Evolutionary conservation across 306 rosid species (phyloP), one percentile per base, ranked within the genome.

Genomic region (Fagus sylvatica): DNA sequence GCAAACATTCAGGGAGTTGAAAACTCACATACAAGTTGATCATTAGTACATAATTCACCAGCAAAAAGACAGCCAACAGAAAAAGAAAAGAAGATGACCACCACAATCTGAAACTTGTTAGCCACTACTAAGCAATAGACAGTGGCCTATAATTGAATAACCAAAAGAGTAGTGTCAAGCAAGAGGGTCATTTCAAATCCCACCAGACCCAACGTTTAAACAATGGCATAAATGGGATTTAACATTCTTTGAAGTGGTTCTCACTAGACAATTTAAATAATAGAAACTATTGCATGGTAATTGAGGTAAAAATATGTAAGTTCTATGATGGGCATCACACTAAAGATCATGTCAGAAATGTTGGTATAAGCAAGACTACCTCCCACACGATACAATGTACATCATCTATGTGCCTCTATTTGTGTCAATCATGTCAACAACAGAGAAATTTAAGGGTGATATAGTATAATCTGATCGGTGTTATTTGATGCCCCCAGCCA

Each of bases 1-100:
- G 89, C 89, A 94, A 92, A 89, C 95, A 94, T 92, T 92, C 89
- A 93, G 89, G 96, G 80, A 90, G 93, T 90, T 93, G 96, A 93
- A 93, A 93, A 90, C 93, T 93, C 92, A 89, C 86, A 85, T 85
- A 80, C 86, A 83, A 85, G 77, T 71, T 74, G 87, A 69, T 88
- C 84, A 89, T 87, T 87, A 89, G 89, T 89, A 78, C 78, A 78
- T 78, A 86, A 80, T 64, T 71, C 78, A 76, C 74, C 89, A 75
- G 64, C 82, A 73, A 74, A 70, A 81, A 75, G 82, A 73, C 64
- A 79, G 75, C 62, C 74, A 76, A 76, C 42, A 76, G 64, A 55
- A 64, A 13, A 12, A 43, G 48, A n/a, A 55, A 76, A 59, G 22
- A 53, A 72, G 37, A 10, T 6, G 57, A 65, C 33, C 70, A 42